Evolutionary conservation across 352 stramenopile species (phyloP).

Genomic region (Paralagenidium karlingii): DNA sequence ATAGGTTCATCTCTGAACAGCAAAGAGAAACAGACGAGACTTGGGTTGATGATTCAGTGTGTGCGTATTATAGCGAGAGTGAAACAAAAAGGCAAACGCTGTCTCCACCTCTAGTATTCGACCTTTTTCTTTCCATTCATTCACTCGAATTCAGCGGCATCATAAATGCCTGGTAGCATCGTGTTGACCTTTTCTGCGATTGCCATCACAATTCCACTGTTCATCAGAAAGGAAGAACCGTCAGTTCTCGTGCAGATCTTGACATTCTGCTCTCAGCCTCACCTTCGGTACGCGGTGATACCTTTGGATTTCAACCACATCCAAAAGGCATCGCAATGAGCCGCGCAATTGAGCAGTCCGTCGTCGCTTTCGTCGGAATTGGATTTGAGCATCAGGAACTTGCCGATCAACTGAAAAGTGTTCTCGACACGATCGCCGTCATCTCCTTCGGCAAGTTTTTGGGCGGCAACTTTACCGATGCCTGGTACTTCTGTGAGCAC

Average conservation of each 20-base stretch:
- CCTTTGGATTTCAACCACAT: conserved; percentile 93
- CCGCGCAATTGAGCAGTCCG: conserved; percentile 82
- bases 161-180: conserved; percentile 95
- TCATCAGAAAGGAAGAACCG: background rate
- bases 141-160: conserved; percentile 90
- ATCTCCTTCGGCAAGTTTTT: conserved; percentile 73
- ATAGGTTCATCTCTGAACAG: no score
- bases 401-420: conserved; percentile 97
- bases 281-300: conserved; percentile 90
- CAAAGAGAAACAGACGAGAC: no score
- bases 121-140: no score
- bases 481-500: conserved; percentile 92
- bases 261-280: background rate
- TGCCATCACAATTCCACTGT: conserved; percentile 92
- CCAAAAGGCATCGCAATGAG: conserved; percentile 96
- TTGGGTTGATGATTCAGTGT: no score
- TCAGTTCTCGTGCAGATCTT: background rate
- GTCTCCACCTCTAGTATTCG: no score
- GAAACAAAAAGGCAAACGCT: conserved; percentile 1
- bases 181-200: conserved; percentile 97
- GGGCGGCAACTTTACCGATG: conserved; percentile 85
- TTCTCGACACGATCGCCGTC: conserved; percentile 88
- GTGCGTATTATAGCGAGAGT: background rate
- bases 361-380: conserved; percentile 85
- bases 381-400: conserved; percentile 83